Conservation (phyloP, 371 early-diverging fungal species). For the Mortierella sp. region DNA sequence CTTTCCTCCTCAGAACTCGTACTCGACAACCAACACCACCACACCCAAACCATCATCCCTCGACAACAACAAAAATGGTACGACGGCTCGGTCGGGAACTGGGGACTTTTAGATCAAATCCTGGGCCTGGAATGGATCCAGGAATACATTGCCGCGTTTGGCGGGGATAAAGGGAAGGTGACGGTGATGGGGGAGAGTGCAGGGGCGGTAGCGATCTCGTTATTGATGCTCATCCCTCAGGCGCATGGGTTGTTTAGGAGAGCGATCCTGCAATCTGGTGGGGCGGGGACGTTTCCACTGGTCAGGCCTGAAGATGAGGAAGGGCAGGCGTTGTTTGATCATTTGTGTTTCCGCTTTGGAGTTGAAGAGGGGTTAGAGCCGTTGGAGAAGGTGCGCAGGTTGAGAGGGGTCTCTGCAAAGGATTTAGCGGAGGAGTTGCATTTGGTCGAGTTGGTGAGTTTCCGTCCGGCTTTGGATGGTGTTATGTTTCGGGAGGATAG, state of each 20-base stretch:
- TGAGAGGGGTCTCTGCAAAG: slow-evolving; percentile 13
- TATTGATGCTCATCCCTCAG: slow-evolving; percentile 13
- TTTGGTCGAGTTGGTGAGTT: background rate
- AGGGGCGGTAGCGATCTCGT: slow-evolving; percentile 55
- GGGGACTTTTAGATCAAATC: slow-evolving; percentile 60
- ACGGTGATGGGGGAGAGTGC: slow-evolving; percentile 62
- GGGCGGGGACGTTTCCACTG: background rate
- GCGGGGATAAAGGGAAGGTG: slow-evolving; percentile 58
- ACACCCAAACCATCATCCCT: background rate
- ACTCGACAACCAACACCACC: background rate
- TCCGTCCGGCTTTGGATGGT: slow-evolving; percentile 22
- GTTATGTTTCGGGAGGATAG: slow-evolving; percentile 16
- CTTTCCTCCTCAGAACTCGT: slow-evolving; percentile 38
- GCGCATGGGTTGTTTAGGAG: slow-evolving; percentile 30
- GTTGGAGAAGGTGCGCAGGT: slow-evolving; percentile 17
- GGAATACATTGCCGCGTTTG: slow-evolving; percentile 61
- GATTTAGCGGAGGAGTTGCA: slow-evolving; percentile 3
- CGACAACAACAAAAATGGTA: slow-evolving; percentile 10
- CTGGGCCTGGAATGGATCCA: slow-evolving; percentile 61
- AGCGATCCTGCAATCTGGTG: slow-evolving; percentile 45
- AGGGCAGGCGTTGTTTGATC: slow-evolving; percentile 26
- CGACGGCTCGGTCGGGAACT: slow-evolving; percentile 44
- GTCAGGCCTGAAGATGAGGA: background rate
- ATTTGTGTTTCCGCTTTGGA: slow-evolving; percentile 18
- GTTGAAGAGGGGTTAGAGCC: background rate